Evolutionary conservation across 1,284 basidiomycete species (phyloP), one percentile per base, ranked within the genome.

Genomic region (Apiotrichum laibachii): DNA sequence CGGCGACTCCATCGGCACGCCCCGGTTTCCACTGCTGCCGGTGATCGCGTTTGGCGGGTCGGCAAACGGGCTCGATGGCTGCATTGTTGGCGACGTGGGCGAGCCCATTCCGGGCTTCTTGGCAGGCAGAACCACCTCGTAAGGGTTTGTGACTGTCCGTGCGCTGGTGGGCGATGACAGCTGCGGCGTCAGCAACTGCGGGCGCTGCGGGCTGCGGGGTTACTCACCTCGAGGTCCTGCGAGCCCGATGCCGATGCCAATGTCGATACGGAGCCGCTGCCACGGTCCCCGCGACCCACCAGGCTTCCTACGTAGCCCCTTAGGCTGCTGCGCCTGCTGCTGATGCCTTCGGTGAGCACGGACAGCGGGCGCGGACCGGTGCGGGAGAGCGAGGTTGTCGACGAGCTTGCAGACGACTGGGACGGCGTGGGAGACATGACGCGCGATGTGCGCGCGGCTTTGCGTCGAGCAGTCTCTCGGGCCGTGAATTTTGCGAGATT

Each of bases 401-500:
- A 63, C 15, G 60, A 60, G 15, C 60, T 62, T n/a, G 59, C 62
- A 40, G 60, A 56, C n/a, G 60, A 47, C 31, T 37, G 48, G n/a
- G 59, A 52, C 15, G 33, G 54, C 10, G 63, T 60, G 0, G 67
- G 62, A 2, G 67, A 19, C n/a, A 72, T 22, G 39, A 65, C 45
- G n/a, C 67, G 60, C 12, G 73, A 75, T 31, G 67, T 53, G 33
- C 75, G 60, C 2, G 70, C 70, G 2, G 76, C 76, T 50, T 71
- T 66, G 21, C 76, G 63, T 5, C 71, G 64, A 1, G 76, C 77
- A 53, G 66, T 65, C 58, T 79, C 75, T 22, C 69, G 63, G 1
- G 76, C 76, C 21, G 76, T 70, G 50, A 77, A 72, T 42, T 66
- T 66, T 18, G 77, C 72, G 37, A 79, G 70, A 55, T 76, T 73